Percentiles rank a stretch among this genome's conserved stretches.
Conservation (phyloP, 2,329 filamentous ascomycete species). For the Aurifilum marmelostoma region DNA sequence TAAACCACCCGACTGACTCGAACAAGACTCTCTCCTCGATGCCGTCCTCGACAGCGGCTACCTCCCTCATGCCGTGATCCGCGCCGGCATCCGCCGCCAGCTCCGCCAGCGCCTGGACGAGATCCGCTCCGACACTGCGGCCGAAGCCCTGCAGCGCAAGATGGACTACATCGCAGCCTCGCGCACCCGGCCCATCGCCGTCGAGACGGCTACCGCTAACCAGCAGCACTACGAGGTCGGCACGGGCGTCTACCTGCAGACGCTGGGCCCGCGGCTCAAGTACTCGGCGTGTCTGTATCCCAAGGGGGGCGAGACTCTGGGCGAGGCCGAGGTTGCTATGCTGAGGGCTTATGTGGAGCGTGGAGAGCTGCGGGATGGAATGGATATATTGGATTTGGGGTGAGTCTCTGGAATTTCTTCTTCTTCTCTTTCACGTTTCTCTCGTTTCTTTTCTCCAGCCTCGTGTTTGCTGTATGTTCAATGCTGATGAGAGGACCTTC, state of each 20-base stretch:
- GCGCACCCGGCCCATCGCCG: constrained; percentile 66
- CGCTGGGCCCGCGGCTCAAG: constrained; percentile 72
- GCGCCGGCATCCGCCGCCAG: constrained; percentile 68
- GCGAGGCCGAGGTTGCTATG: constrained; percentile 69
- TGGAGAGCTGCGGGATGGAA: constrained; percentile 61
- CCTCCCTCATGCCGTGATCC: constrained; percentile 65
- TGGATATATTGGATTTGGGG: constrained; percentile 66
- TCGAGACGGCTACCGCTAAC: constrained; percentile 68
- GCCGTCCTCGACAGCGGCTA: constrained; percentile 67
- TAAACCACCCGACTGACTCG: neutral
- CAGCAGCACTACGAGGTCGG: constrained; percentile 75
- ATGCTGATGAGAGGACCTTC: neutral
- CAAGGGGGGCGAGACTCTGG: constrained; percentile 64
- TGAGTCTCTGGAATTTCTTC: constrained; percentile 38
- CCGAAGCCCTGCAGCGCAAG: constrained; percentile 59
- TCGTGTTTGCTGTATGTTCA: neutral
- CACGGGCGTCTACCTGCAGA: constrained; percentile 63
- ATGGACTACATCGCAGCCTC: constrained; percentile 65
- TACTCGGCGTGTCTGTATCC: constrained; percentile 71
- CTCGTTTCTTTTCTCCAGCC: neutral
- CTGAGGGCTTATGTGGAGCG: constrained; percentile 64
- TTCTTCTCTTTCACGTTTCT: neutral
- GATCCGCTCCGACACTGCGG: constrained; percentile 58
- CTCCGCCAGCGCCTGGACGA: constrained; percentile 61
- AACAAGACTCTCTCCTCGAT: constrained; percentile 40